phyloP scores from a whole-genome alignment of 768 basidiomycete genomes.

The Gymnopilus dilepis region DNA sequence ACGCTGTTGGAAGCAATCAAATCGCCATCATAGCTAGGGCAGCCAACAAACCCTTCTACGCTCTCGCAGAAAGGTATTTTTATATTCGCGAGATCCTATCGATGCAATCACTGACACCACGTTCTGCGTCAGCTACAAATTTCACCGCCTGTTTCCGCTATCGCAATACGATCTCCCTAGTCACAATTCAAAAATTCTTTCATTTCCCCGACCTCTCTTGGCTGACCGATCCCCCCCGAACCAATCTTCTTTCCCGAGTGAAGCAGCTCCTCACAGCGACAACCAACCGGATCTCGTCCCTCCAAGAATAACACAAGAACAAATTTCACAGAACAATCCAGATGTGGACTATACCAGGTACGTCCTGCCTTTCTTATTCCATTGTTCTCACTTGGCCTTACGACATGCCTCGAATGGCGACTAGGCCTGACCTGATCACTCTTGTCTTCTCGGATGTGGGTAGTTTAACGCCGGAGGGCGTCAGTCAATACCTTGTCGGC shows the following conservation, averaged over 20 bases:
- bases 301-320: conserved; percentile 75
- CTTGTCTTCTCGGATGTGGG: conserved; percentile 96
- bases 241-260: conserved; percentile 25
- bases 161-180: conserved; percentile 90
- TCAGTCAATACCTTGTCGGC: conserved; percentile 93
- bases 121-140: conserved; percentile 80
- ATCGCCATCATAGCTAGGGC: conserved; percentile 96
- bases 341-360: conserved; percentile 94
- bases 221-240: conserved; percentile 30
- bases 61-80: conserved; percentile 84
- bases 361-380: conserved; percentile 20
- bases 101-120: conserved; percentile 25
- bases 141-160: conserved; percentile 93
- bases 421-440: conserved; percentile 89
- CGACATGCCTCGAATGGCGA: conserved; percentile 21
- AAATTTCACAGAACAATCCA: conserved; percentile 84
- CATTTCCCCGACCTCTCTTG: conserved; percentile 57
- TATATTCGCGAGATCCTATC: conserved; percentile 27
- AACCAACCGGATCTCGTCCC: conserved; percentile 32
- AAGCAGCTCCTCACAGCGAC: conserved; percentile 19
- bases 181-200: conserved; percentile 75
- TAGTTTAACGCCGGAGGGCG: conserved; percentile 89
- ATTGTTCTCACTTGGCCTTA: conserved; percentile 9
- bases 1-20: conserved; percentile 94
- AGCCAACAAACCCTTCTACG: conserved; percentile 95